Percentiles rank a stretch among this genome's conserved stretches.
phyloP scores from a whole-genome alignment of 2,329 filamentous ascomycete genomes.

The Penicillium brevicompactum region DNA sequence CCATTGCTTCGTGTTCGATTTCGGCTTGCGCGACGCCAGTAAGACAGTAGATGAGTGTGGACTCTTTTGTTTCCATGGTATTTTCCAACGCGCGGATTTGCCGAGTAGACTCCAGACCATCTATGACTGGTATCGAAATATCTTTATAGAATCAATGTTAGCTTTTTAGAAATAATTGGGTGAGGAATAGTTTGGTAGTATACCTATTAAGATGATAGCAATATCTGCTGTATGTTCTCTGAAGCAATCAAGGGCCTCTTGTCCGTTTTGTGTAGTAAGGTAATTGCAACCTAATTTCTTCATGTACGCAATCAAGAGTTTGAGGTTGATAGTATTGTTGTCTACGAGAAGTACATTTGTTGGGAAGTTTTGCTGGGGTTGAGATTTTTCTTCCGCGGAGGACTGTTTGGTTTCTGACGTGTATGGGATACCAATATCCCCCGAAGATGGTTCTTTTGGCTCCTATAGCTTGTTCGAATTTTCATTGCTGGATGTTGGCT shows the following conservation, averaged over 20 bases:
- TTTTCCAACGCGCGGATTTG: constrained; percentile 38
- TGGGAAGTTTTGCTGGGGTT: neutral
- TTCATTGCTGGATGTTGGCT: too few species aligned
- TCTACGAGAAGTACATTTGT: constrained; percentile 37
- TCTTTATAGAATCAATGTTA: constrained; percentile 21
- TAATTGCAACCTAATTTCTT: constrained; percentile 32
- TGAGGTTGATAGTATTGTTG: constrained; percentile 39
- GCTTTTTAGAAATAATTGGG: too few species aligned
- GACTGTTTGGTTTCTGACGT: too few species aligned
- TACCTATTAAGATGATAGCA: constrained; percentile 21
- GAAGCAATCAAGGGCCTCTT: constrained; percentile 33
- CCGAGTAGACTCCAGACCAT: constrained; percentile 49
- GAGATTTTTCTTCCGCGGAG: too few species aligned
- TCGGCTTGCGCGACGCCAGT: constrained; percentile 44
- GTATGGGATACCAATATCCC: neutral
- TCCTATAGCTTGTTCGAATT: too few species aligned
- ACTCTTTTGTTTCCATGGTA: constrained; percentile 26
- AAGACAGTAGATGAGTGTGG: constrained; percentile 42
- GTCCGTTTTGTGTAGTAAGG: constrained; percentile 36
- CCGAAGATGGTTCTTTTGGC: neutral
- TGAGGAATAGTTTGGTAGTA: neutral
- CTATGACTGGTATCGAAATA: constrained; percentile 51
- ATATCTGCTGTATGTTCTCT: constrained; percentile 11
- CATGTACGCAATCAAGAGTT: constrained; percentile 33
- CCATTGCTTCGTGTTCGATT: constrained; percentile 43